Percentiles rank a stretch among this genome's conserved stretches.
Evolutionary conservation across 306 rosid species (phyloP).

Genomic region (Cicer bijugum): DNA sequence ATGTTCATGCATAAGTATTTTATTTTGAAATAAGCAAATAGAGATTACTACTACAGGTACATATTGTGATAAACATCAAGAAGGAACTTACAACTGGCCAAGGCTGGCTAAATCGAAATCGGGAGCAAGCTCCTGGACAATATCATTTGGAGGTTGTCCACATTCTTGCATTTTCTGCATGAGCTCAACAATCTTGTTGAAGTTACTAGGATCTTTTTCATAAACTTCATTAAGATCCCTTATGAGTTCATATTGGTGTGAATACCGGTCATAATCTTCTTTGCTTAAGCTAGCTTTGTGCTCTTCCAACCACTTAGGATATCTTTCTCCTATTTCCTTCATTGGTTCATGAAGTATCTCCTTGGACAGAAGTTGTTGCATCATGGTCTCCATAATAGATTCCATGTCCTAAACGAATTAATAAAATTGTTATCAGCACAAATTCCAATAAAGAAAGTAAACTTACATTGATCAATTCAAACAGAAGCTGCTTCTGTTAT

Average conservation of each 20-base stretch:
- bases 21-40: slow-evolving; percentile 6
- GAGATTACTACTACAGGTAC: not conserved
- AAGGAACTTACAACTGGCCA: slow-evolving; percentile 78
- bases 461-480: not conserved
- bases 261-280: slow-evolving; percentile 76
- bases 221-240: slow-evolving; percentile 74
- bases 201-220: slow-evolving; percentile 75
- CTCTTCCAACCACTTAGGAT: slow-evolving; percentile 95
- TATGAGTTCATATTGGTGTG: slow-evolving; percentile 68
- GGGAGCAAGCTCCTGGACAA: slow-evolving; percentile 85
- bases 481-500: slow-evolving; percentile 3
- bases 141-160: slow-evolving; percentile 92
- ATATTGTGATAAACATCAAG: slow-evolving; percentile 13
- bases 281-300: slow-evolving; percentile 74
- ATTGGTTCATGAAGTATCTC: slow-evolving; percentile 96
- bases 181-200: slow-evolving; percentile 80
- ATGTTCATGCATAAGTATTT: not conserved
- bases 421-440: slow-evolving; percentile 14
- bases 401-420: slow-evolving; percentile 71
- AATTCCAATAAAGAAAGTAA: slow-evolving; percentile 20
- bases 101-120: slow-evolving; percentile 79
- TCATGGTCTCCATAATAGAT: slow-evolving; percentile 91
- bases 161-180: slow-evolving; percentile 99
- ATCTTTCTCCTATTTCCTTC: slow-evolving; percentile 95
- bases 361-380: slow-evolving; percentile 94